Evolutionary conservation across 768 basidiomycete species (phyloP).

Genomic region (Russula earlei): DNA sequence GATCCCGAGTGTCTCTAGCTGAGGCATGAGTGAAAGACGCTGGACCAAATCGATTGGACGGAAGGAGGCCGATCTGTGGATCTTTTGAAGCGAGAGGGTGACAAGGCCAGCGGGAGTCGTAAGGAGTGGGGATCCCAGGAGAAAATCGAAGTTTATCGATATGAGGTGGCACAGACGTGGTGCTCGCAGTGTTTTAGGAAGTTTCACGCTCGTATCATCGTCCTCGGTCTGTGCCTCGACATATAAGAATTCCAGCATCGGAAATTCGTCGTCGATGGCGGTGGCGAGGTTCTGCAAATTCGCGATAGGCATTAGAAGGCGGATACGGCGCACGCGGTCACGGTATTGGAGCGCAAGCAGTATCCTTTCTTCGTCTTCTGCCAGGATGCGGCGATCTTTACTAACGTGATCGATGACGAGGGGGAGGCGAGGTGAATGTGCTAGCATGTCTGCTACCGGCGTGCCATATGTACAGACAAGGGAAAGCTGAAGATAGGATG

Average conservation of each 20-base stretch:
- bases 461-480: background rate
- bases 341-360: background rate
- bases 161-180: background rate
- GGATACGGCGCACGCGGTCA: background rate
- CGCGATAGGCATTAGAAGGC: background rate
- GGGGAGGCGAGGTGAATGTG: background rate
- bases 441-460: background rate
- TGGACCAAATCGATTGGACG: background rate
- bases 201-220: background rate
- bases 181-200: background rate
- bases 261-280: background rate
- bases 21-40: background rate
- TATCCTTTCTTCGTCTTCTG: background rate
- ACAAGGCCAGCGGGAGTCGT: background rate
- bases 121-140: background rate
- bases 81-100: background rate
- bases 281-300: background rate
- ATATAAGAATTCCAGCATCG: background rate
- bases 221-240: background rate
- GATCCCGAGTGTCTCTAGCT: background rate
- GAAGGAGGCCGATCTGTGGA: background rate
- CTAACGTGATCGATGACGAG: background rate
- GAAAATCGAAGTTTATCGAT: background rate
- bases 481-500: background rate
- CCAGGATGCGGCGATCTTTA: background rate